Conservation (phyloP, 2,329 filamentous ascomycete species). For the Diaporthe citri region DNA sequence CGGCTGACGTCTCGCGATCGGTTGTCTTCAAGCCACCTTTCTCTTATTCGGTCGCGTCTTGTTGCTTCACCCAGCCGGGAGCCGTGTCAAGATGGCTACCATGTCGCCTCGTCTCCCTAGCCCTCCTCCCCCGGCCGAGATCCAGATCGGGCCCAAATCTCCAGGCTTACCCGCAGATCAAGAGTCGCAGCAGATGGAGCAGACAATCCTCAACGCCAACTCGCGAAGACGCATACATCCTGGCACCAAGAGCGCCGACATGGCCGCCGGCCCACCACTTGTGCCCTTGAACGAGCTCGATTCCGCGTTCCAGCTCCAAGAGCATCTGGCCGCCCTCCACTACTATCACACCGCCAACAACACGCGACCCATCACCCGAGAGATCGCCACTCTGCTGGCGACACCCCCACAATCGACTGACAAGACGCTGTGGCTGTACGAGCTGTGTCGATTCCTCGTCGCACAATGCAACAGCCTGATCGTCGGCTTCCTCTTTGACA, state of each 20-base stretch:
- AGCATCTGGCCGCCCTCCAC: constrained; percentile 94
- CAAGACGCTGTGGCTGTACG: constrained; percentile 94
- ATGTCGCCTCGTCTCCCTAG: constrained; percentile 94
- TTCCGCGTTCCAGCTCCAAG: constrained; percentile 96
- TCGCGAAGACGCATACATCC: constrained; percentile 89
- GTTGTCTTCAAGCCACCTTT: constrained; percentile 16
- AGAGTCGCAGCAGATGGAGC: constrained; percentile 73
- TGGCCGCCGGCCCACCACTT: constrained; percentile 91
- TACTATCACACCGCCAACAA: constrained; percentile 79
- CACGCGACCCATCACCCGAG: constrained; percentile 79
- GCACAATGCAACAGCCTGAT: constrained; percentile 94
- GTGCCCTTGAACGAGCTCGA: constrained; percentile 93
- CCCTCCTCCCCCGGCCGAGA: constrained; percentile 93
- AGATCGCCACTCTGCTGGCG: constrained; percentile 81
- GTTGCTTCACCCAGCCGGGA: not conserved
- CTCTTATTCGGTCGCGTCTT: constrained; percentile 18
- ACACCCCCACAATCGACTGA: constrained; percentile 86
- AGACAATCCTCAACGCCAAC: constrained; percentile 76
- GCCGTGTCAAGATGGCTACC: constrained; percentile 70
- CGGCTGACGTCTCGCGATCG: not conserved
- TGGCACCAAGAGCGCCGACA: constrained; percentile 91
- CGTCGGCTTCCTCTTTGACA: constrained; percentile 91
- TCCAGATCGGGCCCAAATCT: constrained; percentile 76
- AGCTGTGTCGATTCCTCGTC: constrained; percentile 95
- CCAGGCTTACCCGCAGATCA: constrained; percentile 58